These are phyloP conservation scores for Stachybotrys echinatus DNA, from an alignment of 2,329 filamentous ascomycete genomes.

Conservation along the genomic window DNA sequence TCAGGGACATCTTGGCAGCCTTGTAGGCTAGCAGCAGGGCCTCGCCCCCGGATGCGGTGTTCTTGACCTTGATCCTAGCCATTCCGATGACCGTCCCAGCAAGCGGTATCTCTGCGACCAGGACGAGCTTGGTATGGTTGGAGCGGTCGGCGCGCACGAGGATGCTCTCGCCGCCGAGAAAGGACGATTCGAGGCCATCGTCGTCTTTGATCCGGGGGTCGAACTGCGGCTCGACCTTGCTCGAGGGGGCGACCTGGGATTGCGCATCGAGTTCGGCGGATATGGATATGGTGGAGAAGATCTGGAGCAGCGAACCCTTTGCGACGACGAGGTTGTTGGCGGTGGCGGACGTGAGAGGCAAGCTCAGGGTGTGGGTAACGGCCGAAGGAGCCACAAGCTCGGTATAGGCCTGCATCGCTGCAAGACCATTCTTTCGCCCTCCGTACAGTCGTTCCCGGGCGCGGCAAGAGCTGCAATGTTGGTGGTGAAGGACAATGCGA, in stretches of 20 bases:
- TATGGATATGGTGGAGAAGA: slow-evolving; percentile 71
- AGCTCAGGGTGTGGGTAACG: slow-evolving; percentile 78
- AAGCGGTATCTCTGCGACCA: slow-evolving; percentile 78
- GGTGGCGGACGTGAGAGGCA: slow-evolving; percentile 71
- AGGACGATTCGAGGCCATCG: slow-evolving; percentile 61
- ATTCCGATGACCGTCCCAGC: slow-evolving; percentile 82
- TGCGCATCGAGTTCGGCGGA: slow-evolving; percentile 55
- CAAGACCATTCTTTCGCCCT: slow-evolving; percentile 26
- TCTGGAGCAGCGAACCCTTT: slow-evolving; percentile 87
- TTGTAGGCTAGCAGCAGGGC: slow-evolving; percentile 78
- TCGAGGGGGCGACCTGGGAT: slow-evolving; percentile 25
- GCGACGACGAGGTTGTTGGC: slow-evolving; percentile 85
- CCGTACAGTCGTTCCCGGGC: slow-evolving; percentile 7
- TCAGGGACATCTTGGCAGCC: slow-evolving; percentile 86
- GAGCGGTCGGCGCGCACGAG: slow-evolving; percentile 57
- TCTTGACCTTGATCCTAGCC: slow-evolving; percentile 66
- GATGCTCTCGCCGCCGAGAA: slow-evolving; percentile 58
- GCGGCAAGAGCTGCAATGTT: too few species aligned
- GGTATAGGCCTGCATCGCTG: slow-evolving; percentile 89
- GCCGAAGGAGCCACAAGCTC: slow-evolving; percentile 92
- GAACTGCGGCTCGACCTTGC: slow-evolving; percentile 40
- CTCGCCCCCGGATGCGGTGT: slow-evolving; percentile 75
- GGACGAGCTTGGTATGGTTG: slow-evolving; percentile 70
- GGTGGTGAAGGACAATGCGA: too few species aligned
- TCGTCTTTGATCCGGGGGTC: slow-evolving; percentile 53